Percentiles rank a stretch among this genome's conserved stretches.
These are phyloP conservation scores for Penicillium psychrofluorescens DNA, from an alignment of 495 filamentous ascomycete species.

Conservation along the genomic window DNA sequence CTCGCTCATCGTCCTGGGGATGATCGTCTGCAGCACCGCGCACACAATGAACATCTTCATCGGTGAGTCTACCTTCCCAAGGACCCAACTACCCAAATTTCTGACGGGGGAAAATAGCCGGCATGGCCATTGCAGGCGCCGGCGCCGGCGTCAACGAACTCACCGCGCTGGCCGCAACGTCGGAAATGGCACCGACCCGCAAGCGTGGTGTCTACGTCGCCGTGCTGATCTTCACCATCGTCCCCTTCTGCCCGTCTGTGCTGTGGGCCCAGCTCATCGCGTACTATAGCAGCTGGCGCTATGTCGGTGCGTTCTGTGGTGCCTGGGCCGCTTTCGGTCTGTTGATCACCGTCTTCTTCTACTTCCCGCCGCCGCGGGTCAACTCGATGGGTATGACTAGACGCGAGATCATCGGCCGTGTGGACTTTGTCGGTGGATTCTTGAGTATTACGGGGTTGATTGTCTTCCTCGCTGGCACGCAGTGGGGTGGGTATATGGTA, in stretches of 20 bases:
- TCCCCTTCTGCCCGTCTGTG: constrained; percentile 62
- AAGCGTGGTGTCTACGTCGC: constrained; percentile 65
- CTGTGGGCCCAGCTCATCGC: constrained; percentile 66
- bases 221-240: constrained; percentile 57
- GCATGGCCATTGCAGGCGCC: constrained; percentile 55
- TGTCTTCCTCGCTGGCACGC: constrained; percentile 57
- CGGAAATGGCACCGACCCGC: constrained; percentile 60
- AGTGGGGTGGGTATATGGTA: constrained; percentile 63
- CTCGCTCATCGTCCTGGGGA: constrained; percentile 53
- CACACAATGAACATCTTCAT: constrained; percentile 63
- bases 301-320: constrained; percentile 53
- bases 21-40: constrained; percentile 58
- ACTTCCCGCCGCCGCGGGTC: constrained; percentile 56
- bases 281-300: constrained; percentile 52
- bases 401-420: constrained; percentile 44
- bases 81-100: constrained; percentile 8
- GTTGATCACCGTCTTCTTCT: constrained; percentile 55
- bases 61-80: constrained; percentile 32
- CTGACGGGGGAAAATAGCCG: constrained; percentile 35
- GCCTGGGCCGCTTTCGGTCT: constrained; percentile 57
- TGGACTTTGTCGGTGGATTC: constrained; percentile 63
- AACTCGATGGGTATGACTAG: constrained; percentile 43
- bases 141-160: constrained; percentile 60
- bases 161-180: constrained; percentile 61
- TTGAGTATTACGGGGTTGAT: constrained; percentile 59